Conservation (phyloP, 2,329 filamentous ascomycete genomes). For the Aspergillus ochraceus region DNA sequence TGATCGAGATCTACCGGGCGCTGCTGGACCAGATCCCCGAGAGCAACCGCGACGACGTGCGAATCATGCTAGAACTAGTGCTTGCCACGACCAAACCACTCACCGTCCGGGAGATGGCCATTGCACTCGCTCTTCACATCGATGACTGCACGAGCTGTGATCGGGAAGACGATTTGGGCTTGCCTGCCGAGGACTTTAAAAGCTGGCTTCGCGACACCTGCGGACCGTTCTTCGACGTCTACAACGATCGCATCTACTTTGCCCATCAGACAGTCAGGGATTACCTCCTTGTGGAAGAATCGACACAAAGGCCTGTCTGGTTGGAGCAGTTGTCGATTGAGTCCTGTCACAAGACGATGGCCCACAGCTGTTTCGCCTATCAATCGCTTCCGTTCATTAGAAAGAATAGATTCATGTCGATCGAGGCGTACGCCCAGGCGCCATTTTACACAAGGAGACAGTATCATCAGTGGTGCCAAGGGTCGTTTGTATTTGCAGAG, state of each 20-base stretch:
- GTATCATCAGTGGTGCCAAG: neutral
- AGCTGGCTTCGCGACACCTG: neutral
- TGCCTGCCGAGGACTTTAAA: neutral
- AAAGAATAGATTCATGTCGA: neutral
- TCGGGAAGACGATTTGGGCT: neutral
- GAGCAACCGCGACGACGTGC: conserved; percentile 2
- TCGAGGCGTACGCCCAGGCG: neutral
- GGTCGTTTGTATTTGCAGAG: neutral
- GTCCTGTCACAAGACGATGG: conserved; percentile 1
- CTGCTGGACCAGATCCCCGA: conserved; percentile 1
- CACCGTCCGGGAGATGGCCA: neutral
- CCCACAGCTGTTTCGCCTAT: conserved; percentile 1
- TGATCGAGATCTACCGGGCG: neutral
- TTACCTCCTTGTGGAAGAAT: neutral
- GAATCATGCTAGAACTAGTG: conserved; percentile 1
- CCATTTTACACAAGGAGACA: neutral
- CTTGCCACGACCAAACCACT: neutral
- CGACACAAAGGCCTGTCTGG: neutral
- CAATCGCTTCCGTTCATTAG: neutral
- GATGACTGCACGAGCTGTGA: neutral
- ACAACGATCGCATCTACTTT: neutral
- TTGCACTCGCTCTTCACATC: conserved; percentile 1
- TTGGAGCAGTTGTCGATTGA: neutral
- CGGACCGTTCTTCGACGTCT: neutral
- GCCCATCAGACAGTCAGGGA: conserved; percentile 1